Evolutionary conservation across 2,329 filamentous ascomycete genomes (phyloP), one percentile per base, ranked within the genome.

Genomic region (Alternaria postmessia): DNA sequence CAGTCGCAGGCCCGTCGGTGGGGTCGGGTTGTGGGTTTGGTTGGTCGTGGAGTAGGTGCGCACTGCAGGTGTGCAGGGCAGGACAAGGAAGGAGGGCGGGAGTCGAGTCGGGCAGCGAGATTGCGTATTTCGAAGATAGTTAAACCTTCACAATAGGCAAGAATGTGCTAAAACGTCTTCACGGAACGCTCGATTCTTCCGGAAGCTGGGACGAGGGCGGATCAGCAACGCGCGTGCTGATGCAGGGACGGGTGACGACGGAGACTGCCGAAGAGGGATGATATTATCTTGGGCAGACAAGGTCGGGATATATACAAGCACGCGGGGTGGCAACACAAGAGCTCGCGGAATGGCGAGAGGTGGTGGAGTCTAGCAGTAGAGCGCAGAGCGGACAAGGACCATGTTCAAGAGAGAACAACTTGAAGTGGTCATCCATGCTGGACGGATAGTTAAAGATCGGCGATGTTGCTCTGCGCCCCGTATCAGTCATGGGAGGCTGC

Each of bases 371-470:
- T 43, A 42, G 30, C 30, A 41, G 43, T 28, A 22, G 49, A 38
- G 42, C 28, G 36, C 46, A 47, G 53, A 47, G 41, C 38, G 60
- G 41, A 59, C 26, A 53, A 47, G 56, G 53, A 28, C 53, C 51
- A 49, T 54, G 59, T 58, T 54, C 47, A 61, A 51, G 42, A 55
- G 56, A 54, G 51, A 26, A 39, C 43, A 47, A 53, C 53, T 61
- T 68, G 66, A 46, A 65, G 59, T 65, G 66, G 66, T 68, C 62
- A 68, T 68, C 51, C 66, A 68, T 68, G 55, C 46, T 66, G 52
- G 59, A 58, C 49, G 54, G 54, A 58, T 64, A 51, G 59, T 36
- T 34, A 46, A 28, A 44, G 66, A 68, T 68, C 66, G 66, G 62
- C 66, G 66, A 68, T 72, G 68, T 60, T 69, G 65, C 62, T 68